Base-by-base conservation (phyloP, 2,329 filamentous ascomycete species). In the Cladosporium colombiae region DNA sequence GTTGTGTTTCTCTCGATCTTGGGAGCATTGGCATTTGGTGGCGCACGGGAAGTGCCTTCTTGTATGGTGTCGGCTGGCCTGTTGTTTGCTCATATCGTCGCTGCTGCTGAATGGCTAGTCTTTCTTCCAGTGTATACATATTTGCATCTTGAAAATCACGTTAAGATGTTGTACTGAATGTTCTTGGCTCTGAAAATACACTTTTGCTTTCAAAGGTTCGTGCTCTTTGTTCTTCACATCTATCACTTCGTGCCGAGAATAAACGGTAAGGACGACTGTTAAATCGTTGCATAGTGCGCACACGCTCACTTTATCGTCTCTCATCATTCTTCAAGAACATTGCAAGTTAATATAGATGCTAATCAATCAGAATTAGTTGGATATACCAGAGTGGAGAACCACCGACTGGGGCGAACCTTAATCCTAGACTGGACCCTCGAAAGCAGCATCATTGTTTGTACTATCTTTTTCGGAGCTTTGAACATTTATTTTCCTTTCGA, bases 371-470 rank as follows among this genome's bases (percentile, higher is more conserved):
- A 35, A 14, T 35, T 35, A 35, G 33, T 35, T 35, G 33, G 33
- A 14, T 18, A 40, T 40, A 44, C 37, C 37, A n/a, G 18, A n/a
- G 37, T 44, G 37, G 37, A 44, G 18, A 44, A 35, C 37, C 18
- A 10, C 18, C 10, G 35, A 8, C 8, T 23, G 1, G 14, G 0
- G 52, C 25, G 31, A 55, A 55, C 52, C 29, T 55, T 33, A 55
- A 31, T 29, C 27, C 31, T 33, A 33, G 14, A 55, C 4, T 55
- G 52, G 52, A 33, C 50, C 50, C 27, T 31, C 27, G 49, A 29
- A 52, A 27, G 40, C 18, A 40, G 31, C 55, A 57, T 57, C 55
- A 57, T 57, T 57, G 33, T 33, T 33, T 57, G 29, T 21, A 57
- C 55, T 57, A 35, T 57, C 33, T 57, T 33, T 40, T 35, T 35